Evolutionary conservation across 202 grass and related monocot species (phyloP).

Genomic region (Schoenoplectus triqueter): DNA sequence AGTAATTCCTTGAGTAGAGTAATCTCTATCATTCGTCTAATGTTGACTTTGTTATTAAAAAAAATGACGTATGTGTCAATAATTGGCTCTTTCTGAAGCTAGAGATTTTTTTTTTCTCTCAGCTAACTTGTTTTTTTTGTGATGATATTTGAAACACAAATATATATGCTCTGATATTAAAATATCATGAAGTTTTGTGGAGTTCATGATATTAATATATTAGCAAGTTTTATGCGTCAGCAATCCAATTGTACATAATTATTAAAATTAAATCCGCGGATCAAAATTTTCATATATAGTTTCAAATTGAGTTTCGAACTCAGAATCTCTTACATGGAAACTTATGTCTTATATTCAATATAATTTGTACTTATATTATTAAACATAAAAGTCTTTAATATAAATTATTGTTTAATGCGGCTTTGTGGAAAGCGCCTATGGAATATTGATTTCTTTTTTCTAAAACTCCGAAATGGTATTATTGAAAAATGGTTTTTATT

Average conservation of each 20-base stretch:
- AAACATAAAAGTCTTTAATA: too few relatives aligned
- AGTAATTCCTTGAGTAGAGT: neutral
- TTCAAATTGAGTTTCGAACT: neutral
- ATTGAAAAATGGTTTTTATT: neutral
- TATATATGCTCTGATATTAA: neutral
- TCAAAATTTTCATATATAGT: neutral
- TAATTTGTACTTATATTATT: too few relatives aligned
- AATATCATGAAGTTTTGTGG: neutral
- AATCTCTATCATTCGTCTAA: conserved; percentile 22
- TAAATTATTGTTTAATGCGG: too few relatives aligned
- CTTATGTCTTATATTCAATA: too few relatives aligned
- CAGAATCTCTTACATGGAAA: neutral
- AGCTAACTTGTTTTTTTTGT: neutral
- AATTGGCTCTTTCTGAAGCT: neutral
- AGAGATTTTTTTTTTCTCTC: neutral
- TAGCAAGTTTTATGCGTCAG: too few relatives aligned
- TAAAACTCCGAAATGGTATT: neutral
- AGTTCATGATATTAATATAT: neutral
- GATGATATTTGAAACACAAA: neutral
- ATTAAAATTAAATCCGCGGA: neutral
- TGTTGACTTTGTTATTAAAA: conserved; percentile 12
- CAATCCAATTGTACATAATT: neutral
- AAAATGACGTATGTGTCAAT: neutral
- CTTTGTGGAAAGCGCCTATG: neutral
- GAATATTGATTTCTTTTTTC: neutral